Evolutionary conservation across 2,329 filamentous ascomycete genomes (phyloP), one percentile per base, ranked within the genome.

Genomic region (Aureobasidium sp.): DNA sequence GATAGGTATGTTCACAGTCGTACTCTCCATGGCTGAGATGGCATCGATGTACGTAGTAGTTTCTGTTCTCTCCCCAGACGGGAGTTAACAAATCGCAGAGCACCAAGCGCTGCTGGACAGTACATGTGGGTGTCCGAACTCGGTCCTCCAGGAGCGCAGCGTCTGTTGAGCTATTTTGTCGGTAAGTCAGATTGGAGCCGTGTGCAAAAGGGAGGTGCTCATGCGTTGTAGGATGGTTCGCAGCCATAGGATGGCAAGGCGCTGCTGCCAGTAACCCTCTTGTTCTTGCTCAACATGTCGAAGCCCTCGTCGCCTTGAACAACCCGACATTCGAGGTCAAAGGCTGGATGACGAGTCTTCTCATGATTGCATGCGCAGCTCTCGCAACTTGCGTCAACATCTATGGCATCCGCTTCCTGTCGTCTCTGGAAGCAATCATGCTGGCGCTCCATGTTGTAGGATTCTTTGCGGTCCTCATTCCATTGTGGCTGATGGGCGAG

Each of bases 51-150:
- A 27, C 70, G 65, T 63, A 66, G 52, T 11, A 37, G 47, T 5
- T 16, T 55, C 52, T 21, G 9, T 42, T 10, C 29, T n/a, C 3
- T 45, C 7, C 10, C 27, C 6, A 32, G 3, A 77, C 75, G 77
- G 7, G 25, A 25, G 8, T 16, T 58, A 21, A 58, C 16, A 8
- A n/a, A 13, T 3, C 1, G 1, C 50, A 77, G 73, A 74, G 81
- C 81, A 2, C 82, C 82, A 0, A 85, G 81, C 0, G 77, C 78
- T 7, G 82, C 82, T 27, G 83, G 83, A 1, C 82, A 85, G 65
- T 84, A 84, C 64, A 80, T 83, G 65, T 84, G 81, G 81, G 80
- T 83, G 1, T 82, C 77, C 81, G 70, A 78, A 36, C 74, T 79
- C 27, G 76, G 76, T 4, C 77, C 77, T 21, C 21, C 57, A 15